Evolutionary conservation across 306 rosid species (phyloP).

Genomic region (Hylodesmum podocarpum): DNA sequence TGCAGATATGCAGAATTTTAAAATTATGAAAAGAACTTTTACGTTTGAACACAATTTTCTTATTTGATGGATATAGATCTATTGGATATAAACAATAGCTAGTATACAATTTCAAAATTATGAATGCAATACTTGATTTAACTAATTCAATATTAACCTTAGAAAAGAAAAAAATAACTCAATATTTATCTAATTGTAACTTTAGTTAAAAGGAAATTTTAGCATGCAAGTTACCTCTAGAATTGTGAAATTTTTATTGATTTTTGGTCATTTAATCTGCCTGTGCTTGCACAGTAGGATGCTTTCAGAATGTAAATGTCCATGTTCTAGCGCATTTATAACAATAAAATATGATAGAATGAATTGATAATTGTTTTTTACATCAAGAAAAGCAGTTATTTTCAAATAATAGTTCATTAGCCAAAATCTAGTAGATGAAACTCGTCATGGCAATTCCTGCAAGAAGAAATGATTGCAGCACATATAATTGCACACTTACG

Average conservation of each 20-base stretch:
- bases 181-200: background rate
- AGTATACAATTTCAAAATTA: slow-evolving; percentile 1
- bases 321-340: background rate
- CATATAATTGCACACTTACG: slow-evolving; percentile 43
- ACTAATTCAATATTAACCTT: background rate
- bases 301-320: slow-evolving; percentile 5
- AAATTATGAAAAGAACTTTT: background rate
- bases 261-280: background rate
- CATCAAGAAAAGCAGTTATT: background rate
- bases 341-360: slow-evolving; percentile 1
- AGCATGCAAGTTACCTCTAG: background rate
- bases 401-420: slow-evolving; percentile 13
- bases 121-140: slow-evolving; percentile 8
- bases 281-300: background rate
- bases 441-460: slow-evolving; percentile 11
- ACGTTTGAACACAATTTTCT: background rate
- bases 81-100: background rate
- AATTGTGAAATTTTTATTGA: slow-evolving; percentile 3
- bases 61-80: background rate
- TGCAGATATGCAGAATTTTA: background rate
- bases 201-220: background rate
- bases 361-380: background rate
- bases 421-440: slow-evolving; percentile 14
- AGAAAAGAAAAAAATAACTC: no score
- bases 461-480: slow-evolving; percentile 21